Conservation (phyloP, 139 green algal species). For the Dunaliella primolecta region DNA sequence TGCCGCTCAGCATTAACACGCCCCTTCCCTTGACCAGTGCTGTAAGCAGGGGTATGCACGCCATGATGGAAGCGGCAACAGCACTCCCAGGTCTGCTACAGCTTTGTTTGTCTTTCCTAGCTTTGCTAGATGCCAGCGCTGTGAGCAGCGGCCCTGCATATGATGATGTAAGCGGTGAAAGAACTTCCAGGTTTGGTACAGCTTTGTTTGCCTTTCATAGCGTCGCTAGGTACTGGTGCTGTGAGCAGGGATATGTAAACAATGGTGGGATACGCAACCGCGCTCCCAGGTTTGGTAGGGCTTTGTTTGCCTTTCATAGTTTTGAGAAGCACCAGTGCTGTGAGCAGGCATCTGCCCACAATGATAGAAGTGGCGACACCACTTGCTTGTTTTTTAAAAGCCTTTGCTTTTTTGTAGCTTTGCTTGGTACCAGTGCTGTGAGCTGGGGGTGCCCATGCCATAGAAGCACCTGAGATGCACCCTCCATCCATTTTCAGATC, state of each 20-base stretch:
- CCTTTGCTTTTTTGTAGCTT: too few relatives aligned
- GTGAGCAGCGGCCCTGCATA: constrained; percentile 7
- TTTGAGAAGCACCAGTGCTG: too few relatives aligned
- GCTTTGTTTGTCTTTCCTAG: too few relatives aligned
- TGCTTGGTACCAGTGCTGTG: too few relatives aligned
- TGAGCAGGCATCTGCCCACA: constrained; percentile 12
- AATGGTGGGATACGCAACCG: constrained; percentile 12
- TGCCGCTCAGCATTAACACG: constrained; percentile 29
- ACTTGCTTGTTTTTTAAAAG: background rate
- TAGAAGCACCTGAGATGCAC: too few relatives aligned
- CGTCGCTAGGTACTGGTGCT: too few relatives aligned
- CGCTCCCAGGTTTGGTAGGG: background rate
- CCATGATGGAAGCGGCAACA: constrained; percentile 20
- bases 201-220: too few relatives aligned
- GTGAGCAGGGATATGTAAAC: constrained; percentile 12
- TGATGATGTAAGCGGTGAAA: constrained; percentile 18
- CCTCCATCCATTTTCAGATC: too few relatives aligned
- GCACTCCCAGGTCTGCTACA: background rate
- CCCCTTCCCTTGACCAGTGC: constrained; percentile 14
- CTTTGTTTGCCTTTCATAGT: too few relatives aligned
- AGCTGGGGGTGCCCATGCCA: too few relatives aligned
- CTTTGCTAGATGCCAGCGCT: too few relatives aligned
- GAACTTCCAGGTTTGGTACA: background rate
- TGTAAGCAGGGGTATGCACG: constrained; percentile 4
- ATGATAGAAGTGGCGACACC: constrained; percentile 14